phyloP scores from a whole-genome alignment of 257 asterid species.

The Ajuga chamaepitys region DNA sequence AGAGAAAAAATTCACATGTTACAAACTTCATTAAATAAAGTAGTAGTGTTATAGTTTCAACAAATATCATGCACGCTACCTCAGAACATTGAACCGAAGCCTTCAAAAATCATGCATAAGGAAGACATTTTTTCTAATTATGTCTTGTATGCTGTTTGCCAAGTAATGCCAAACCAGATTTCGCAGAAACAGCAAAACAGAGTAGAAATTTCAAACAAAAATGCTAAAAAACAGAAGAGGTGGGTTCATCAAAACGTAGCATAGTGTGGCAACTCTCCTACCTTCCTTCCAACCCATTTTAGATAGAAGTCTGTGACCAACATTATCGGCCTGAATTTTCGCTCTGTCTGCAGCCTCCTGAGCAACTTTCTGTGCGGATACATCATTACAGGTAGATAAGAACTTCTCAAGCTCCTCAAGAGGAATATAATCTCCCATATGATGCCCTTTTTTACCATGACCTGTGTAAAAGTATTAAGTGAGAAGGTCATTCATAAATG shows the following conservation, averaged over 20 bases:
- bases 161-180: neutral
- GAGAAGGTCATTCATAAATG: neutral
- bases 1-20: neutral
- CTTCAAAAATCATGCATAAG: neutral
- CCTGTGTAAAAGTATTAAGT: conserved; percentile 23
- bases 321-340: conserved; percentile 92
- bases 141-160: neutral
- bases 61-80: neutral
- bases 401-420: conserved; percentile 90
- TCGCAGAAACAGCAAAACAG: neutral
- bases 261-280: conserved; percentile 11
- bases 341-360: conserved; percentile 57
- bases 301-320: conserved; percentile 81
- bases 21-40: neutral
- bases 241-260: neutral
- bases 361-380: conserved; percentile 52
- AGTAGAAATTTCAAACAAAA: neutral
- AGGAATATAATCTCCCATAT: conserved; percentile 96
- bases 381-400: conserved; percentile 75
- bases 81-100: neutral
- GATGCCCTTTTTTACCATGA: conserved; percentile 73
- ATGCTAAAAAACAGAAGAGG: neutral
- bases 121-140: neutral
- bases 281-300: conserved; percentile 99
- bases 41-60: neutral